Percentiles rank a stretch among this genome's conserved stretches.
These are phyloP conservation scores for Gracilaria domingensis DNA, from an alignment of 23 red algal species.

Conservation along the genomic window DNA sequence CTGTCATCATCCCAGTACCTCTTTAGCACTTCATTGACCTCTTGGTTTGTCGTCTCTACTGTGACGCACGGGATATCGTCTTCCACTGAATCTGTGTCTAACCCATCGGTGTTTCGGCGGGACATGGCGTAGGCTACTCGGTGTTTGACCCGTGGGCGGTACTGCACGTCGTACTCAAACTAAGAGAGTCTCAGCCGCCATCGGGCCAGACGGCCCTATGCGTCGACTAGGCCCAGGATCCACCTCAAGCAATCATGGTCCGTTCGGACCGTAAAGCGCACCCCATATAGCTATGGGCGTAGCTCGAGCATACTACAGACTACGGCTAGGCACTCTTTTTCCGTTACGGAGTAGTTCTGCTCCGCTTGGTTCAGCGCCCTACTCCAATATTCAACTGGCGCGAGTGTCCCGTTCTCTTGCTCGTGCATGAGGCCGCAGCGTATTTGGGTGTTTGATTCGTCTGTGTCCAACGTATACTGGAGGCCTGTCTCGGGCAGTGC, in stretches of 20 bases:
- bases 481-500: background rate
- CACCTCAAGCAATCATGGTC: conserved; percentile 40
- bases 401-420: background rate
- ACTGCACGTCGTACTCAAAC: conserved; percentile 7
- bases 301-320: background rate
- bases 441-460: conserved; percentile 10
- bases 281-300: conserved; percentile 15
- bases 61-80: background rate
- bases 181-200: background rate
- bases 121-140: background rate
- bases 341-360: conserved; percentile 18
- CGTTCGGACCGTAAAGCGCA: conserved; percentile 34
- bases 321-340: background rate
- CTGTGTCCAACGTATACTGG: conserved; percentile 4
- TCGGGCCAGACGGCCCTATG: conserved; percentile 3
- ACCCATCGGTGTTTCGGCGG: background rate
- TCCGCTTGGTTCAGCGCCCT: conserved; percentile 11
- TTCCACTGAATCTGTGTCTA: background rate
- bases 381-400: conserved; percentile 45
- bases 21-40: too few species aligned
- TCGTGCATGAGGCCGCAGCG: conserved; percentile 35
- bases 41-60: background rate
- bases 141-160: background rate
- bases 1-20: background rate
- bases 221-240: conserved; percentile 13